Percentiles rank a stretch among this genome's conserved stretches.
These are phyloP conservation scores for Candida nonsorbophila DNA, from an alignment of 805 yeast species.

Conservation along the genomic window DNA sequence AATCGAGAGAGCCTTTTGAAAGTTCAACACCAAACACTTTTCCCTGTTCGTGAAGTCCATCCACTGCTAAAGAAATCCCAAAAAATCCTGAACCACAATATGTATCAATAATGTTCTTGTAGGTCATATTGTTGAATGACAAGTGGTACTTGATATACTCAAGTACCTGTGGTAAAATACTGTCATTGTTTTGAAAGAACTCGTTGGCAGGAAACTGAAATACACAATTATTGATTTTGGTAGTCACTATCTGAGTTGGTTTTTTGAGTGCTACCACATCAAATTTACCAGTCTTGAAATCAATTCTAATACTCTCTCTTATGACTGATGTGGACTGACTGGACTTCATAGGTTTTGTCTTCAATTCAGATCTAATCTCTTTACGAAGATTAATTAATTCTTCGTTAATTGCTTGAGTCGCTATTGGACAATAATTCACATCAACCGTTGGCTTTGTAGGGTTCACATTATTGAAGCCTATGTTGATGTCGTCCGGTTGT, in stretches of 20 bases:
- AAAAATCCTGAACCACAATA: slow-evolving; percentile 45
- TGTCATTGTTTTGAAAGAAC: slow-evolving; percentile 37
- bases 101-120: slow-evolving; percentile 32
- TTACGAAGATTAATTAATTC: slow-evolving; percentile 13
- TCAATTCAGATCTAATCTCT: slow-evolving; percentile 4
- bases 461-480: slow-evolving; percentile 27
- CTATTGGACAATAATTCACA: slow-evolving; percentile 31
- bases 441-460: slow-evolving; percentile 22
- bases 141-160: slow-evolving; percentile 23
- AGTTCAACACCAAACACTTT: slow-evolving; percentile 40
- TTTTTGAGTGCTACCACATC: slow-evolving; percentile 19
- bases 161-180: slow-evolving; percentile 29
- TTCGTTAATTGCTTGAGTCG: slow-evolving; percentile 24
- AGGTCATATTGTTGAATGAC: slow-evolving; percentile 3
- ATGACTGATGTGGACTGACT: slow-evolving; percentile 14
- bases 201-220: slow-evolving; percentile 35
- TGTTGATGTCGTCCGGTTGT: too few relatives aligned
- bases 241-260: slow-evolving; percentile 25
- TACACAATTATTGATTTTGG: slow-evolving; percentile 25
- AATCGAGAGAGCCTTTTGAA: slow-evolving; percentile 23
- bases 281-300: slow-evolving; percentile 25
- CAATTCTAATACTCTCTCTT: slow-evolving; percentile 27
- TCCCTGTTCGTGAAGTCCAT: slow-evolving; percentile 19
- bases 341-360: slow-evolving; percentile 1
- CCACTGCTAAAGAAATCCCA: slow-evolving; percentile 30